Evolutionary conservation across 345 rosid genomes (phyloP), one percentile per base, ranked within the genome.

Genomic region (Salix caprea): DNA sequence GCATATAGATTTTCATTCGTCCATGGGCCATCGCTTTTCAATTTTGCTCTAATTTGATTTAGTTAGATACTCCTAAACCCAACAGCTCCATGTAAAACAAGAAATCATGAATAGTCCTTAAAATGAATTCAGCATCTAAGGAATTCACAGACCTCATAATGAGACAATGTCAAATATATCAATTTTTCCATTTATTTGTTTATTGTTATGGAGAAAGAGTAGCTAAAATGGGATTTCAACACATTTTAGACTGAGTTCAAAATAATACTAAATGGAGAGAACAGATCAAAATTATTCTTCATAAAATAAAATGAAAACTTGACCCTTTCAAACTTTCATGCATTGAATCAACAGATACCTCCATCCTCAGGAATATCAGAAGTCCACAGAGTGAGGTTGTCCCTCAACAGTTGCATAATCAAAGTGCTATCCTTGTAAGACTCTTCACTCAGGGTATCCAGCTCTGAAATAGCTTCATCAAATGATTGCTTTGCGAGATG

Each of bases 311-410:
- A 32, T 6, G 24, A 67, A 37, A 36, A 11, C 62, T 65, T 30
- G 39, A 34, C 8, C 9, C 26, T 13, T 1, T 8, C 36, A 23
- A 32, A 60, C 24, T 62, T 9, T 56, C 50, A 32, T 44, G 46
- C 23, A 30, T 69, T 28, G 44, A 65, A 13, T 14, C 19, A 12
- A 50, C 9, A 62, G 36, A 23, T 73, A 81, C 76, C 84, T 74
- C 81, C 84, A 74, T 81, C 78, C 67, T 81, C 76, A 21, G 84
- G 78, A 56, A 81, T 74, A 75, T 77, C 84, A 40, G 74, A 77
- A 74, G 78, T 81, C 81, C 84, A 81, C 70, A 81, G 65, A 36
- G 81, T 81, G 50, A 81, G 84, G 76, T 81, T 81, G 62, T 81
- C 81, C 72, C 84, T 74, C 72, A 81, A 65, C 11, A 77, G 84